phyloP scores from a whole-genome alignment of 805 yeast species.

The Ogataea paraovalis region DNA sequence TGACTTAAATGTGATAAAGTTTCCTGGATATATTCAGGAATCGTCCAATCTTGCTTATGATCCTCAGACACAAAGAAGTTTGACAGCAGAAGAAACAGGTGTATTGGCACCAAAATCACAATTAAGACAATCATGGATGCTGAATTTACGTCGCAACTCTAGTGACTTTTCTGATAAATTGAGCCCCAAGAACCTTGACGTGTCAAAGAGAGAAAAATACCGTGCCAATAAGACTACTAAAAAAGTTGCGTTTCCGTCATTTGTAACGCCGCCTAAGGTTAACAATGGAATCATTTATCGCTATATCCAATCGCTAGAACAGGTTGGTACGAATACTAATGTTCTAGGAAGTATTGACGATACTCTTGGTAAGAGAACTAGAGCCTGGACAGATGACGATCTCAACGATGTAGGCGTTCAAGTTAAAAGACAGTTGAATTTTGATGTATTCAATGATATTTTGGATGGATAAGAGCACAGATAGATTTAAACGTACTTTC shows the following conservation, averaged over 20 bases:
- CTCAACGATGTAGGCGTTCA: conserved; percentile 1
- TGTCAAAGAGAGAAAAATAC: no score
- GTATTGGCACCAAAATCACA: conserved; percentile 18
- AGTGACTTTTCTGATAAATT: no score
- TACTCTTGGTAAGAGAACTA: neutral
- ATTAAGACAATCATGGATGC: conserved; percentile 16
- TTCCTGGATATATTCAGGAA: conserved; percentile 17
- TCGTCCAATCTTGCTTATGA: neutral
- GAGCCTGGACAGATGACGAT: conserved; percentile 8
- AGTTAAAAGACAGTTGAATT: conserved; percentile 10
- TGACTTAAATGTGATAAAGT: conserved; percentile 16
- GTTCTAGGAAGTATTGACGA: neutral
- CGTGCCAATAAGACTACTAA: no score
- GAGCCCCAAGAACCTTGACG: no score
- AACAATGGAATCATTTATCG: conserved; percentile 11
- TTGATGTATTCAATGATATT: conserved; percentile 14
- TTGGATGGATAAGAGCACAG: neutral
- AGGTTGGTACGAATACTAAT: neutral
- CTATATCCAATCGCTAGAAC: conserved; percentile 13
- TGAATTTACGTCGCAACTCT: conserved; percentile 4
- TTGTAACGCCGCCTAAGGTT: conserved; percentile 21
- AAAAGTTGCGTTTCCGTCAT: conserved; percentile 14
- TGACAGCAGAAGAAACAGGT: conserved; percentile 6
- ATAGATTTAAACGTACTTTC: neutral
- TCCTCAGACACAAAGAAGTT: neutral